These are phyloP conservation scores for Lactifluus pinguis DNA, from an alignment of 768 basidiomycete species.

Conservation along the genomic window DNA sequence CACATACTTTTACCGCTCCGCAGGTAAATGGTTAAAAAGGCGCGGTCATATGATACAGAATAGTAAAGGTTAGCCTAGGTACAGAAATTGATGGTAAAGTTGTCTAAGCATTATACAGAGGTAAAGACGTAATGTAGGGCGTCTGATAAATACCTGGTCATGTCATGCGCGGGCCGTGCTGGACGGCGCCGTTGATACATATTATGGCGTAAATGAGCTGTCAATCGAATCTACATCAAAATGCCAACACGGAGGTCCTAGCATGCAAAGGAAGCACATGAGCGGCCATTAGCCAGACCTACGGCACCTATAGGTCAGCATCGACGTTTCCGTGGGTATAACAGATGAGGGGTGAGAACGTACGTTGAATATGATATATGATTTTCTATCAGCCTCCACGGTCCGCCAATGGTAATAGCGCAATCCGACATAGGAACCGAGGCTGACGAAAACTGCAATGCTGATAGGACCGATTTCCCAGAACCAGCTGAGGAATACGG, in stretches of 20 bases:
- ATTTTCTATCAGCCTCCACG: constrained; percentile 12
- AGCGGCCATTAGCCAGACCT: constrained; percentile 19
- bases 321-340: constrained; percentile 2
- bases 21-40: background rate
- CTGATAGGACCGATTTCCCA: constrained; percentile 19
- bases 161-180: constrained; percentile 12
- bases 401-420: constrained; percentile 17
- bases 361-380: constrained; percentile 22
- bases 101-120: constrained; percentile 10
- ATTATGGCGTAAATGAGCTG: constrained; percentile 17
- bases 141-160: background rate
- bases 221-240: constrained; percentile 15
- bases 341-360: constrained; percentile 5
- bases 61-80: background rate
- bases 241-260: constrained; percentile 13
- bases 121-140: constrained; percentile 5
- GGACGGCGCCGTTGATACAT: constrained; percentile 8
- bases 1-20: background rate
- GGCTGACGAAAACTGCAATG: constrained; percentile 7
- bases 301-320: constrained; percentile 8
- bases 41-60: background rate
- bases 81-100: background rate
- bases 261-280: constrained; percentile 18
- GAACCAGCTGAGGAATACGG: constrained; percentile 17
- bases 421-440: constrained; percentile 19